These are phyloP conservation scores for Xerocomellus amylosporus DNA, from an alignment of 768 basidiomycete genomes.

Conservation along the genomic window DNA sequence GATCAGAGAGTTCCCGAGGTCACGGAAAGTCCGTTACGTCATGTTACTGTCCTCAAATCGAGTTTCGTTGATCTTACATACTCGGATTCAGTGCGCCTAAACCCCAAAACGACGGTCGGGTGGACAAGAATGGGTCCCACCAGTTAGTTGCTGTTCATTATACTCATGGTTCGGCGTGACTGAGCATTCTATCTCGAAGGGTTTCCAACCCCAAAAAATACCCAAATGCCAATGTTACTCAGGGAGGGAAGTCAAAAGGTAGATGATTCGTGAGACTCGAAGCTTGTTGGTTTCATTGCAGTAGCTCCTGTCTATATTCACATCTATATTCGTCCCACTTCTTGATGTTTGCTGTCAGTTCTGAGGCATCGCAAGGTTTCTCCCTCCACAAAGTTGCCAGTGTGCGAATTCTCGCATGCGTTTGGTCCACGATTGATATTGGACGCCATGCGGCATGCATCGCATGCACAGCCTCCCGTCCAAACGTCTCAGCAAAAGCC, in stretches of 20 bases:
- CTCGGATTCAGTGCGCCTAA: not conserved
- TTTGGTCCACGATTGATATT: no score
- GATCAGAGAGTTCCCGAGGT: rapidly evolving
- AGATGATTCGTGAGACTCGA: not conserved
- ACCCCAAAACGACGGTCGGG: not conserved
- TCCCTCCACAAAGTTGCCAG: not conserved
- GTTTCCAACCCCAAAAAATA: not conserved
- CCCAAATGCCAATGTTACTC: no score
- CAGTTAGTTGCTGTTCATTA: constrained; percentile 7
- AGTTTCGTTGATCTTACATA: not conserved
- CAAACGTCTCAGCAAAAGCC: not conserved
- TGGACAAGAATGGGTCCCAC: not conserved
- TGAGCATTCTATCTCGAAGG: not conserved
- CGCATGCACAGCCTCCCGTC: no score
- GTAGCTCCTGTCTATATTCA: not conserved
- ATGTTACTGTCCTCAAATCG: not conserved
- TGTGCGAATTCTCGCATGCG: not conserved
- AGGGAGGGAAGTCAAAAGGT: not conserved
- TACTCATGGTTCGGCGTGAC: not conserved
- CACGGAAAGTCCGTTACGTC: not conserved
- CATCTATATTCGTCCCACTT: not conserved
- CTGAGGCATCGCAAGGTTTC: not conserved
- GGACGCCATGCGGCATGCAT: not conserved
- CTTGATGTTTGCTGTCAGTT: not conserved
- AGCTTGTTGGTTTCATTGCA: not conserved